Conservation (phyloP, 495 filamentous ascomycete species). For the Cercophora samala region DNA sequence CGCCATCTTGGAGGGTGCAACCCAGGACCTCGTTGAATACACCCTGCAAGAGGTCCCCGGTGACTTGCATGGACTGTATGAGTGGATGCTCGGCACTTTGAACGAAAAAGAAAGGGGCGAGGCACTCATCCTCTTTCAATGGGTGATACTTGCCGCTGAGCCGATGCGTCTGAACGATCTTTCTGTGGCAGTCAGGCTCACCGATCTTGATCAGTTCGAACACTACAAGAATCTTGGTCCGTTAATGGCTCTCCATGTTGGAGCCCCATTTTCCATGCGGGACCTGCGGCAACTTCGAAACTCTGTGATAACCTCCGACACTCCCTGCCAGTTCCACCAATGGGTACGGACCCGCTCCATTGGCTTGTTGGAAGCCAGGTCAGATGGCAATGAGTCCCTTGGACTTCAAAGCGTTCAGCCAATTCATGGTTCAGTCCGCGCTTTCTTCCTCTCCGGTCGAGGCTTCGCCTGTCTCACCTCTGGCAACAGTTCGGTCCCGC, state of each 20-base stretch:
- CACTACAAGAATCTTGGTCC: conserved; percentile 23
- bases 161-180: conserved; percentile 40
- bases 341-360: conserved; percentile 39
- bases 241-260: conserved; percentile 30
- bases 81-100: conserved; percentile 37
- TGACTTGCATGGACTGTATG: conserved; percentile 38
- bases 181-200: conserved; percentile 33
- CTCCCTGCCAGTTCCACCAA: conserved; percentile 34
- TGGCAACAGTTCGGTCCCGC: conserved; percentile 14
- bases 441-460: conserved; percentile 37
- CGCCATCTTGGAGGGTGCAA: conserved; percentile 36
- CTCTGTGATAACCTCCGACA: conserved; percentile 36
- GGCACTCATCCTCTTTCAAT: conserved; percentile 37
- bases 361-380: conserved; percentile 35
- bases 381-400: conserved; percentile 29
- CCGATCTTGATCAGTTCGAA: conserved; percentile 21
- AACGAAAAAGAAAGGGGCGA: conserved; percentile 35
- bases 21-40: conserved; percentile 35
- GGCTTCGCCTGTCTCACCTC: conserved; percentile 34
- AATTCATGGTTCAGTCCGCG: conserved; percentile 35
- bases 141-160: conserved; percentile 37
- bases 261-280: conserved; percentile 29
- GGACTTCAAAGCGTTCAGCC: conserved; percentile 35
- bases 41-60: conserved; percentile 35
- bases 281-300: conserved; percentile 34